These are phyloP conservation scores for Samsoniella hepiali DNA, from an alignment of 2,329 filamentous ascomycete species.

Conservation along the genomic window DNA sequence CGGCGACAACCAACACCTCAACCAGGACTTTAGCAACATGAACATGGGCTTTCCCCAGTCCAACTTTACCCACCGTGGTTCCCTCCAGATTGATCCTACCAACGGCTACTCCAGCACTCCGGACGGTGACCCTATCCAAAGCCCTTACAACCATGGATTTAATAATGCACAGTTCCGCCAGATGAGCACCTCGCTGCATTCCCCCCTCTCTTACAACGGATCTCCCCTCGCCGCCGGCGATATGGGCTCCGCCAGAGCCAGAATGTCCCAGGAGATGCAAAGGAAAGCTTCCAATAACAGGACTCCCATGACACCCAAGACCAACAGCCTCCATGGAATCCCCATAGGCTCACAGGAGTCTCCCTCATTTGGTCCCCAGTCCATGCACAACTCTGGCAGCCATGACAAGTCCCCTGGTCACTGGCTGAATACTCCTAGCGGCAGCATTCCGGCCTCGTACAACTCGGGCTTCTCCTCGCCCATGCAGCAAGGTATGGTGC, in stretches of 20 bases:
- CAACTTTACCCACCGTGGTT: conserved; percentile 55
- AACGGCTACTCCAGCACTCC: conserved; percentile 88
- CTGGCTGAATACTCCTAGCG: conserved; percentile 81
- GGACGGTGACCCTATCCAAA: conserved; percentile 87
- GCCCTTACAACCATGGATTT: conserved; percentile 79
- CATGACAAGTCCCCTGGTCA: conserved; percentile 81
- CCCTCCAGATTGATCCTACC: conserved; percentile 61
- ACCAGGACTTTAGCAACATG: conserved; percentile 55
- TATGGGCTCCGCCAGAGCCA: conserved; percentile 50
- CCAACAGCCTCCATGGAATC: conserved; percentile 69
- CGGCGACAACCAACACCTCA: conserved; percentile 49
- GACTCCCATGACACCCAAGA: conserved; percentile 83
- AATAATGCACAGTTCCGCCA: conserved; percentile 71
- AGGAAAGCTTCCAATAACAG: conserved; percentile 71
- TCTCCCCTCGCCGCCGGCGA: conserved; percentile 44
- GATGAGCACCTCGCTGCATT: conserved; percentile 51
- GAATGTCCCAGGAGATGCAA: conserved; percentile 62
- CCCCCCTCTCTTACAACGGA: conserved; percentile 39
- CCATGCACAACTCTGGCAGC: conserved; percentile 66
- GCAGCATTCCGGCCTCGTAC: conserved; percentile 77
- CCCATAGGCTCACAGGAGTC: conserved; percentile 67
- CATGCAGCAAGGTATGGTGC: conserved; percentile 63
- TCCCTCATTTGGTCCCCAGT: conserved; percentile 69
- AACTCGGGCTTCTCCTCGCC: conserved; percentile 89
- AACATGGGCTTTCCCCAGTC: conserved; percentile 55